Evolutionary conservation across 345 rosid genomes (phyloP).

Genomic region (Pseudoturritis turrita): DNA sequence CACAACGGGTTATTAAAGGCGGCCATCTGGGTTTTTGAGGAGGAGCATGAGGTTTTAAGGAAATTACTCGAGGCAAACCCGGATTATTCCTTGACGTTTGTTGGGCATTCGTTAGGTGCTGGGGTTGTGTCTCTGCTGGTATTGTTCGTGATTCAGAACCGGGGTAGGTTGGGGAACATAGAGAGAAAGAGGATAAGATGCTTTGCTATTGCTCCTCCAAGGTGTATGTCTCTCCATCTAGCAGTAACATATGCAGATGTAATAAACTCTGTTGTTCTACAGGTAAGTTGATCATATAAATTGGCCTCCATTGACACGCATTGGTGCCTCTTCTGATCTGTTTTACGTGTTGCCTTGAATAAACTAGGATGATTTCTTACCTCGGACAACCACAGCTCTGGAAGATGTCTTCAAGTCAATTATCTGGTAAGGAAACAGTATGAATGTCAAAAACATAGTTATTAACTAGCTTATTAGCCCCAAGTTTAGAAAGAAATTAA

Average conservation of each 20-base stretch:
- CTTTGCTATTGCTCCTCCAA: constrained; percentile 83
- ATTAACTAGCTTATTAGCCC: not conserved
- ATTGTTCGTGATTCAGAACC: constrained; percentile 56
- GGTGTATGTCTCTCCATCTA: constrained; percentile 87
- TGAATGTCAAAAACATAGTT: not conserved
- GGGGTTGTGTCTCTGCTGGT: constrained; percentile 71
- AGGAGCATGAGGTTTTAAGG: constrained; percentile 54
- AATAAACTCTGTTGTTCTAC: constrained; percentile 80
- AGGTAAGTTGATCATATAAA: constrained; percentile 40
- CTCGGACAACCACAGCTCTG: constrained; percentile 80
- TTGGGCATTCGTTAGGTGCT: constrained; percentile 90
- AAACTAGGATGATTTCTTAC: constrained; percentile 91
- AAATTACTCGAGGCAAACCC: constrained; percentile 58
- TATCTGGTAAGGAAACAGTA: constrained; percentile 67
- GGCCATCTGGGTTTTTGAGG: constrained; percentile 73
- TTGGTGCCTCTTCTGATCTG: not conserved
- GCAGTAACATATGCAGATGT: constrained; percentile 90
- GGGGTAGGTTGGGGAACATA: constrained; percentile 53
- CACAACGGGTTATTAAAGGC: constrained; percentile 87
- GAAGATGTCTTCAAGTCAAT: constrained; percentile 78
- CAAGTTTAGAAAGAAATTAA: not conserved
- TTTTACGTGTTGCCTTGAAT: constrained; percentile 4
- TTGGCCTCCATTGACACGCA: not conserved
- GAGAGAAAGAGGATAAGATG: constrained; percentile 82
- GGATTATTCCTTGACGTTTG: constrained; percentile 67